A percentile compares a stretch with the other conserved stretches of the same genome.
Evolutionary conservation across 2,329 filamentous ascomycete genomes (phyloP).

Genomic region (Fonsecaea monophora): DNA sequence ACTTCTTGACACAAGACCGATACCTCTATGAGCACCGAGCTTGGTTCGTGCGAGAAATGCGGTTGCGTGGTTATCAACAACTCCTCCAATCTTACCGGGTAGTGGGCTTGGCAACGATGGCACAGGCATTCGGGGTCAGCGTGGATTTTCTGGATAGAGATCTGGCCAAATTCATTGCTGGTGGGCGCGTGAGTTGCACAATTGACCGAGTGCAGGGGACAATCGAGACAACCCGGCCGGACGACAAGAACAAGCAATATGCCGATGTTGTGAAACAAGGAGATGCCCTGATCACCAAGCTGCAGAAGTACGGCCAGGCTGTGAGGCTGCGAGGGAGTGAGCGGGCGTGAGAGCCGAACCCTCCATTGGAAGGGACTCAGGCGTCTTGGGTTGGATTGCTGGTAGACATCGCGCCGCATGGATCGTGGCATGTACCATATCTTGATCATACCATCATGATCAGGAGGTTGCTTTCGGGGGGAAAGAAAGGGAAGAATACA

Average conservation of each 20-base stretch:
- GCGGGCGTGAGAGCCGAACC: conserved; percentile 66
- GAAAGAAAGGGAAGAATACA: background rate
- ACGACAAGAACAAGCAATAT: conserved; percentile 99
- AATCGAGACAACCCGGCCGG: conserved; percentile 96
- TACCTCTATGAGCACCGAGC: conserved; percentile 94
- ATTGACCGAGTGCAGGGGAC: conserved; percentile 97
- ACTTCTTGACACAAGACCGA: conserved; percentile 90
- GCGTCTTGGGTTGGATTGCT: conserved; percentile 20
- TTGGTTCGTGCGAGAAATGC: conserved; percentile 99
- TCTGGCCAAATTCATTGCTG: conserved; percentile 95
- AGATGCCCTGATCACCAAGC: conserved; percentile 96
- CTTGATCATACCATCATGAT: background rate
- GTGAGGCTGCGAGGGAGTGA: conserved; percentile 94
- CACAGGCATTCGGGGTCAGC: conserved; percentile 92
- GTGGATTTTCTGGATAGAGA: conserved; percentile 97
- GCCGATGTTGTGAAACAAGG: conserved; percentile 97
- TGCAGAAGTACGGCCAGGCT: conserved; percentile 98
- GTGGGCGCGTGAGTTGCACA: conserved; percentile 90
- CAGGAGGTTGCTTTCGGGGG: background rate
- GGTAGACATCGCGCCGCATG: background rate
- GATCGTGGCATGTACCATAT: conserved; percentile 20
- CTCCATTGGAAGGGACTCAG: conserved; percentile 15
- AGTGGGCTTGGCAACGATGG: conserved; percentile 97
- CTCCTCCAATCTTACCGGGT: conserved; percentile 96
- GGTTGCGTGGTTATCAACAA: conserved; percentile 93